Percentiles rank a stretch among this genome's conserved stretches.
Conservation (phyloP, 1,284 basidiomycete species). For the Phlebopus sp. region DNA sequence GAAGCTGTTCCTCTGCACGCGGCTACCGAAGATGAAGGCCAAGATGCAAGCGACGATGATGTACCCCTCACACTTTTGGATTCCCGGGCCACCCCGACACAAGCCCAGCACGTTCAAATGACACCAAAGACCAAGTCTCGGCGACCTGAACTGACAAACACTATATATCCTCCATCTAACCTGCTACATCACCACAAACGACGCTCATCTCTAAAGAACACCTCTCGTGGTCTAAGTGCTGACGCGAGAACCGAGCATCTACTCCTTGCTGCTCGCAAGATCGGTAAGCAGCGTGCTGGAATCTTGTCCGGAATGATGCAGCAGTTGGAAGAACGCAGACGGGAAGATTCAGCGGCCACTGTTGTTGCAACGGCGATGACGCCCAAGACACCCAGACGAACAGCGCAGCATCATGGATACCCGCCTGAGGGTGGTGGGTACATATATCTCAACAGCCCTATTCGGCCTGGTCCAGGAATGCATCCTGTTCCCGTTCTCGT, state of each 20-base stretch:
- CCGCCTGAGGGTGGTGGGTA: constrained; percentile 20
- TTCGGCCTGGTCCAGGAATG: constrained; percentile 20
- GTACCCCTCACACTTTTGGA: constrained; percentile 5
- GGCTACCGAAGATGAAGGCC: constrained; percentile 22
- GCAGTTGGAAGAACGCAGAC: constrained; percentile 24
- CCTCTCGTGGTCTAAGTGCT: constrained; percentile 29
- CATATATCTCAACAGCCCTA: constrained; percentile 27
- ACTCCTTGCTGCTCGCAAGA: constrained; percentile 45
- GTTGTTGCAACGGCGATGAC: constrained; percentile 24
- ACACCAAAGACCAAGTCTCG: constrained; percentile 26
- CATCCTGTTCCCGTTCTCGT: constrained; percentile 31
- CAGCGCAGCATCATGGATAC: constrained; percentile 12
- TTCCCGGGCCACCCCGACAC: constrained; percentile 15
- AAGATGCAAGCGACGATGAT: constrained; percentile 27
- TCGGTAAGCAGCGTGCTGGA: constrained; percentile 44
- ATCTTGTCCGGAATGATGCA: constrained; percentile 36
- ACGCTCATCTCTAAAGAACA: constrained; percentile 24
- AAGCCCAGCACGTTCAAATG: constrained; percentile 13
- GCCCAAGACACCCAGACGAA: constrained; percentile 33
- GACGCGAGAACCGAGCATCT: constrained; percentile 50
- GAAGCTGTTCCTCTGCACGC: constrained; percentile 10
- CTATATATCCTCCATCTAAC: constrained; percentile 3
- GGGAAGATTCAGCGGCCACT: constrained; percentile 27
- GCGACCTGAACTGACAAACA: constrained; percentile 18
- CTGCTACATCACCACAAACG: constrained; percentile 18